Percentiles rank a stretch among this genome's conserved stretches.
Conservation (phyloP, 306 rosid genomes). For the Pyrus communis region DNA sequence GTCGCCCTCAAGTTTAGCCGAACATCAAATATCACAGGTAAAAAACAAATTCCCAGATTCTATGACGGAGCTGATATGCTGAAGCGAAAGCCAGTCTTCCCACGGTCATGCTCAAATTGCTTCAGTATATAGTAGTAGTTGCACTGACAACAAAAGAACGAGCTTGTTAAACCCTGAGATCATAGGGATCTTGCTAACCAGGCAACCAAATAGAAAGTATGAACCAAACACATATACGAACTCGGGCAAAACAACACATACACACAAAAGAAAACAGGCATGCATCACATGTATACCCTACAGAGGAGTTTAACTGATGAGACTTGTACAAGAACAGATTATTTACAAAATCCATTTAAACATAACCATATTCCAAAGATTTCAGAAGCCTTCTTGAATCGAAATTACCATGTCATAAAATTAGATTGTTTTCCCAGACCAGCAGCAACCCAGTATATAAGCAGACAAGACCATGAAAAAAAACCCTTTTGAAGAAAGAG, state of each 20-base stretch:
- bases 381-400: neutral
- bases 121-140: slow-evolving; percentile 70
- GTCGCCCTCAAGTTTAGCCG: slow-evolving; percentile 5
- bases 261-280: neutral
- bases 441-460: neutral
- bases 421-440: neutral
- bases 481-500: neutral
- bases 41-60: slow-evolving; percentile 4
- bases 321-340: neutral
- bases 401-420: neutral
- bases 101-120: slow-evolving; percentile 66
- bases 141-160: slow-evolving; percentile 48
- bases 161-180: slow-evolving; percentile 9
- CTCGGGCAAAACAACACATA: neutral
- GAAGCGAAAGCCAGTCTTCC: slow-evolving; percentile 90
- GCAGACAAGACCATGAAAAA: neutral
- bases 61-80: slow-evolving; percentile 83
- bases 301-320: neutral
- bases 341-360: neutral
- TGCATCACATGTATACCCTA: neutral
- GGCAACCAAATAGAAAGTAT: slow-evolving; percentile 11
- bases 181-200: neutral
- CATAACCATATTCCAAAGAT: neutral
- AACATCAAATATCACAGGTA: slow-evolving; percentile 2
- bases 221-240: neutral